phyloP scores from a whole-genome alignment of 192 early-diverging fungal species.

The Coemansia javaensis region DNA sequence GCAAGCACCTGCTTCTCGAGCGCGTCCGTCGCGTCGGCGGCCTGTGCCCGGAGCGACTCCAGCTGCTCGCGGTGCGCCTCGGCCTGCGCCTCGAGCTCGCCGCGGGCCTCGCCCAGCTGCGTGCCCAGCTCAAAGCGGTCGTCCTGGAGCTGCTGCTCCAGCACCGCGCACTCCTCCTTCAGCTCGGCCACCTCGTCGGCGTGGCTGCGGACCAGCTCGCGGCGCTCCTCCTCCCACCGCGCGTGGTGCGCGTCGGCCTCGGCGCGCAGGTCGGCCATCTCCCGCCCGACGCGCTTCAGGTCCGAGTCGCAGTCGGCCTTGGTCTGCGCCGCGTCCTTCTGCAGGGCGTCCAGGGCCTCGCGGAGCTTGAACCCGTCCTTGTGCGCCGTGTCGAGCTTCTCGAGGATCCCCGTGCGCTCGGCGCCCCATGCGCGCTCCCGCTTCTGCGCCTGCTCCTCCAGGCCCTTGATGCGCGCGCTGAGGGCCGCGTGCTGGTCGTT shows the following conservation, averaged over 20 bases:
- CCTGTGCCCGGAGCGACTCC: conserved; percentile 1
- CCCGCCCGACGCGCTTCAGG: conserved; percentile 17
- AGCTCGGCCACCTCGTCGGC: conserved; percentile 13
- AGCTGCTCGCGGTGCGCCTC: conserved; percentile 5
- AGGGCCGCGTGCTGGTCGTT: conserved; percentile 12
- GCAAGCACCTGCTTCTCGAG: conserved; percentile 6
- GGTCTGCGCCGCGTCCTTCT: conserved; percentile 23
- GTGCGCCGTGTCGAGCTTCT: conserved; percentile 43
- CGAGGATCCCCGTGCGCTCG: conserved; percentile 30
- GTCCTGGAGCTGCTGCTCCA: conserved; percentile 28
- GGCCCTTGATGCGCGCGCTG: background rate
- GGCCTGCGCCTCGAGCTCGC: conserved; percentile 11
- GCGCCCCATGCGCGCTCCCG: conserved; percentile 24
- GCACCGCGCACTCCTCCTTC: conserved; percentile 11
- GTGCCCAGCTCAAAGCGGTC: conserved; percentile 10
- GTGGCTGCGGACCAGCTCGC: conserved; percentile 20
- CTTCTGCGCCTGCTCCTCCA: conserved; percentile 15
- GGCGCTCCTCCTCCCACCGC: conserved; percentile 22
- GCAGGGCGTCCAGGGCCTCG: conserved; percentile 27
- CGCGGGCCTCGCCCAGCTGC: conserved; percentile 15
- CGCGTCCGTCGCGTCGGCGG: conserved; percentile 1
- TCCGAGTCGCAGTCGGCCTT: conserved; percentile 31
- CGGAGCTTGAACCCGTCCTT: conserved; percentile 46
- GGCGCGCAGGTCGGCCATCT: conserved; percentile 12
- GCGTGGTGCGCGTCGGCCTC: conserved; percentile 3